Evolutionary conservation across 208 protist species (phyloP).

Genomic region (Leishmania aethiopica): DNA sequence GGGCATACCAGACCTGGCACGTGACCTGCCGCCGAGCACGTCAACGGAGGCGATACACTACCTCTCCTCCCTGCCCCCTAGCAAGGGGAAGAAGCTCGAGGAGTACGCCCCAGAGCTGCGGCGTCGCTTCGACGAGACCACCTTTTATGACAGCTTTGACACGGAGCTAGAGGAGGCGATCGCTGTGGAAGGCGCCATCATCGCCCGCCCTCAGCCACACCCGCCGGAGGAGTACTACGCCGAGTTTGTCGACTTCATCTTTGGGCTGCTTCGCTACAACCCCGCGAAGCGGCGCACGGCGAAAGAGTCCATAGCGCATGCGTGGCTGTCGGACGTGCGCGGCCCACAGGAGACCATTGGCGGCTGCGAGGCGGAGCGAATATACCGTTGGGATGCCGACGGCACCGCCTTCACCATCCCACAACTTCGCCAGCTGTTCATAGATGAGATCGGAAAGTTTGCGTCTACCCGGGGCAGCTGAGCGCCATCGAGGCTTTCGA

Average conservation of each 20-base stretch:
- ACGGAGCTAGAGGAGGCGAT: slow-evolving; percentile 29
- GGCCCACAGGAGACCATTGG: slow-evolving; percentile 42
- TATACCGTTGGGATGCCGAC: slow-evolving; percentile 59
- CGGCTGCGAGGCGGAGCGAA: slow-evolving; percentile 42
- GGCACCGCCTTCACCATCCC: slow-evolving; percentile 38
- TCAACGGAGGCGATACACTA: slow-evolving; percentile 74
- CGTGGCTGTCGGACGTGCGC: slow-evolving; percentile 68
- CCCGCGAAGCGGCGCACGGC: slow-evolving; percentile 93
- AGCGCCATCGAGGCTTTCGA: not conserved
- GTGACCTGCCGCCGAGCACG: slow-evolving; percentile 75
- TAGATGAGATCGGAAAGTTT: slow-evolving; percentile 66
- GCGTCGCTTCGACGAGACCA: slow-evolving; percentile 44
- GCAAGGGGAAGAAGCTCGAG: slow-evolving; percentile 54
- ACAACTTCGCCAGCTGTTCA: slow-evolving; percentile 60
- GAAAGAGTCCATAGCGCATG: slow-evolving; percentile 90
- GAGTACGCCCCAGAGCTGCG: slow-evolving; percentile 54
- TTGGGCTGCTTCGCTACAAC: slow-evolving; percentile 92
- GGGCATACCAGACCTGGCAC: slow-evolving; percentile 65
- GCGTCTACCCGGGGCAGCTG: slow-evolving; percentile 12
- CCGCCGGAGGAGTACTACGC: slow-evolving; percentile 46
- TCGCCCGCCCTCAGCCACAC: slow-evolving; percentile 10
- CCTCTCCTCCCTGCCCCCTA: slow-evolving; percentile 54
- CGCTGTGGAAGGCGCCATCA: slow-evolving; percentile 5
- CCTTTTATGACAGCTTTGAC: slow-evolving; percentile 58
- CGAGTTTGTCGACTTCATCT: slow-evolving; percentile 89